Conservation (phyloP, 495 filamentous ascomycete species). For the Chaetomium cochliodes region DNA sequence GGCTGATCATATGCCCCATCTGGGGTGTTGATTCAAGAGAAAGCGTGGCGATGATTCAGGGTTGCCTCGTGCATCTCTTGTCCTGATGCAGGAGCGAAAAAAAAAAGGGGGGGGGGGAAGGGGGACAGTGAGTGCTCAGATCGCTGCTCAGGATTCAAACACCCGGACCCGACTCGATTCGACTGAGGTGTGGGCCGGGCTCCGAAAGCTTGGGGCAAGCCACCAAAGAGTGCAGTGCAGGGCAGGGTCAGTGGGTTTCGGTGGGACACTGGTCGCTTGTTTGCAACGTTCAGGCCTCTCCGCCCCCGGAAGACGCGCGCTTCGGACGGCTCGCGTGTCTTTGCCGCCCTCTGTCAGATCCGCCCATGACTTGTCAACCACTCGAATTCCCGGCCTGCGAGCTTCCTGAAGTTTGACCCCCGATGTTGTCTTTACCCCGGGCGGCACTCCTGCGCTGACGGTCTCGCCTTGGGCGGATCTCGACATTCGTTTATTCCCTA, state of each 20-base stretch:
- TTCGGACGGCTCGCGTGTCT: slow-evolving; percentile 41
- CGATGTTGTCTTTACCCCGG: slow-evolving; percentile 28
- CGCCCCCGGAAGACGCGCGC: slow-evolving; percentile 40
- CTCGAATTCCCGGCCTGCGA: slow-evolving; percentile 32
- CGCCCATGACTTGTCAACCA: slow-evolving; percentile 33
- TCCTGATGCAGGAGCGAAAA: background rate
- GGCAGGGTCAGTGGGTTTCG: slow-evolving; percentile 7
- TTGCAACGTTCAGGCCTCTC: slow-evolving; percentile 27
- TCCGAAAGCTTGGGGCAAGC: background rate
- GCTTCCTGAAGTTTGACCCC: slow-evolving; percentile 33
- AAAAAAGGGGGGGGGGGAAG: background rate
- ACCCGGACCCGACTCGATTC: background rate
- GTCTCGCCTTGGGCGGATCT: slow-evolving; percentile 21
- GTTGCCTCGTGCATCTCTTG: background rate
- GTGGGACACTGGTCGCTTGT: slow-evolving; percentile 27
- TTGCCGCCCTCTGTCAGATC: slow-evolving; percentile 35
- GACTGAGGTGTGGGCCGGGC: slow-evolving; percentile 10
- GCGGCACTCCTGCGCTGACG: slow-evolving; percentile 32
- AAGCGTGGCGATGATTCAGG: slow-evolving; percentile 1
- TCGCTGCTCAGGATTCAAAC: too few relatives aligned
- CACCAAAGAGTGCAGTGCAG: background rate
- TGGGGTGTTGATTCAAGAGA: slow-evolving; percentile 4
- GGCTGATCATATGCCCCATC: slow-evolving; percentile 20
- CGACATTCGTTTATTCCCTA: slow-evolving; percentile 33
- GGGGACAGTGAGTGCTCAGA: too few relatives aligned